Percentiles rank a stretch among this genome's conserved stretches.
phyloP scores from a whole-genome alignment of 1,284 basidiomycete genomes.

The Cryptococcus sp. region DNA sequence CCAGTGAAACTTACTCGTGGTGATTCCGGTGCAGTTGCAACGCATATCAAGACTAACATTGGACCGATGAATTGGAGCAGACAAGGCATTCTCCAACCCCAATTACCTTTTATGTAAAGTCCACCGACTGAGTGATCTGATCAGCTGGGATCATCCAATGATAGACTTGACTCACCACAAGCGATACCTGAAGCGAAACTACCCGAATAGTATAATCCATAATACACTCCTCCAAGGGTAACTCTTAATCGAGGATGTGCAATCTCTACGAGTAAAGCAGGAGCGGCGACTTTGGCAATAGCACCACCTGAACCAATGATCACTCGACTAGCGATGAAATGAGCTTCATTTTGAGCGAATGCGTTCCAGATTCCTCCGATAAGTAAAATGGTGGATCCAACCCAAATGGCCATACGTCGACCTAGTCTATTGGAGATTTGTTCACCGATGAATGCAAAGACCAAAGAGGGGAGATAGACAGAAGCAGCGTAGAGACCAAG shows the following conservation, averaged over 20 bases:
- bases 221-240: conserved; percentile 3
- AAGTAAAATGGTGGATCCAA: conserved; percentile 23
- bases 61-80: conserved; percentile 62
- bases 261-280: conserved; percentile 18
- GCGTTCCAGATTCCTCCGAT: conserved; percentile 24
- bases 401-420: conserved; percentile 16
- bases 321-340: conserved; percentile 14
- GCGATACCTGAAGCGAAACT: conserved; percentile 16
- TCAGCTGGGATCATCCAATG: not conserved
- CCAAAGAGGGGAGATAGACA: conserved; percentile 25
- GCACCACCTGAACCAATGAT: conserved; percentile 26
- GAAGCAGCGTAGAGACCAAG: conserved; percentile 25
- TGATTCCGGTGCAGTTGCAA: conserved; percentile 63
- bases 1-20: conserved; percentile 4
- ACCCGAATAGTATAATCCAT: conserved; percentile 24
- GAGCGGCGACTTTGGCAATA: conserved; percentile 23
- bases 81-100: conserved; percentile 63
- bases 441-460: conserved; percentile 20
- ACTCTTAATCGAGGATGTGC: conserved; percentile 18
- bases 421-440: conserved; percentile 18
- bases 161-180: not conserved
- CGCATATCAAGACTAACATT: conserved; percentile 64
- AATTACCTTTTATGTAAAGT: conserved; percentile 62
- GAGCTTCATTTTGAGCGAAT: conserved; percentile 12
- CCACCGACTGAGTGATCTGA: conserved; percentile 4